Percentiles rank a stretch among this genome's conserved stretches.
phyloP scores from a whole-genome alignment of 2,329 filamentous ascomycete species.

The Aspergillus amoenus region DNA sequence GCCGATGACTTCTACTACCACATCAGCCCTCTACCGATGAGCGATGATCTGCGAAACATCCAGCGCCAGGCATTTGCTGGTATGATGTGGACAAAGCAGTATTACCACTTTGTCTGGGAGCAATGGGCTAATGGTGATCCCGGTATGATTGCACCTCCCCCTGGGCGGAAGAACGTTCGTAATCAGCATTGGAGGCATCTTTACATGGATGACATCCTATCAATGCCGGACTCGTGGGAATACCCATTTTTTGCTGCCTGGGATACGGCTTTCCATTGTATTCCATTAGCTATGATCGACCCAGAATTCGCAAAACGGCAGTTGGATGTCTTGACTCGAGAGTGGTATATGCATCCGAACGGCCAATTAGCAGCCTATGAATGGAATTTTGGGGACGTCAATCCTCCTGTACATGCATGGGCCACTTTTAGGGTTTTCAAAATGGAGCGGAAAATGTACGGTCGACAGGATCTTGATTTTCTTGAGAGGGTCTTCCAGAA shows the following conservation, averaged over 20 bases:
- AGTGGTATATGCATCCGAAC: conserved; percentile 99
- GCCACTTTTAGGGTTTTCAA: conserved; percentile 95
- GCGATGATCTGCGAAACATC: conserved; percentile 89
- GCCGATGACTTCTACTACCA: conserved; percentile 95
- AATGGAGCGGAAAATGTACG: conserved; percentile 96
- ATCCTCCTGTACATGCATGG: conserved; percentile 96
- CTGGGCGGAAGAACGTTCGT: conserved; percentile 73
- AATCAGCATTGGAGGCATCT: conserved; percentile 94
- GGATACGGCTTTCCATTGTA: conserved; percentile 97
- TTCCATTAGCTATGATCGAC: conserved; percentile 93
- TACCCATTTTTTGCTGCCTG: conserved; percentile 97
- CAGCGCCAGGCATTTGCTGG: conserved; percentile 91
- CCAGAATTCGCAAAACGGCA: conserved; percentile 98
- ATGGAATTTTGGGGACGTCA: conserved; percentile 98
- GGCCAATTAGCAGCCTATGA: conserved; percentile 91
- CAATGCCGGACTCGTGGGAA: conserved; percentile 98
- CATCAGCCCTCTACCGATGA: conserved; percentile 89
- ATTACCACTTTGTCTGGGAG: conserved; percentile 96
- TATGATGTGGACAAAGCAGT: conserved; percentile 99
- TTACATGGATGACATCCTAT: conserved; percentile 90
- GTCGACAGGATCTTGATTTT: conserved; percentile 90
- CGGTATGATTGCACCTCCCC: conserved; percentile 79
- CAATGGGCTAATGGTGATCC: conserved; percentile 97
- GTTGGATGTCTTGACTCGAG: conserved; percentile 88
- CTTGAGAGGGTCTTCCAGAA: conserved; percentile 97